These are phyloP conservation scores for Neurospora pannonica DNA, from an alignment of 495 filamentous ascomycete species.

Conservation along the genomic window DNA sequence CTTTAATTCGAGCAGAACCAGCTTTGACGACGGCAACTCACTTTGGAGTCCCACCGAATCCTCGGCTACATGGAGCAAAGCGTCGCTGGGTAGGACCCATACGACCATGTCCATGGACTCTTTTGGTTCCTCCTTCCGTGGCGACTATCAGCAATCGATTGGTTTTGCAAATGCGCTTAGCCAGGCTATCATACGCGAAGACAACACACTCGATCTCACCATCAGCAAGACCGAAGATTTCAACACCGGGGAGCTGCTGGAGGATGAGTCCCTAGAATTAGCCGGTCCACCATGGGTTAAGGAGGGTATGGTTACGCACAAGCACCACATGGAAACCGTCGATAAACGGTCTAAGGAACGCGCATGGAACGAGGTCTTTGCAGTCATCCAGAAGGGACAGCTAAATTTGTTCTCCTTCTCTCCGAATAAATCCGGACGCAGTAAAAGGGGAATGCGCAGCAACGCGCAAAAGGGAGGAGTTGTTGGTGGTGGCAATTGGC, in stretches of 20 bases:
- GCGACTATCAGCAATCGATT: conserved; percentile 90
- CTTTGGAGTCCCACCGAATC: conserved; percentile 84
- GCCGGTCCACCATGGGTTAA: conserved; percentile 95
- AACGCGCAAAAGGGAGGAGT: conserved; percentile 42
- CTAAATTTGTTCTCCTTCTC: conserved; percentile 93
- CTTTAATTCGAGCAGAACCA: conserved; percentile 85
- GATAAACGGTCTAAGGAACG: conserved; percentile 89
- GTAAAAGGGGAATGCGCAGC: conserved; percentile 47
- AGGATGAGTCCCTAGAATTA: conserved; percentile 85
- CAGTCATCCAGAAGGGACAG: conserved; percentile 95
- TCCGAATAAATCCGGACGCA: conserved; percentile 57
- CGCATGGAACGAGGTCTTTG: conserved; percentile 91
- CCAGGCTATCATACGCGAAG: conserved; percentile 93
- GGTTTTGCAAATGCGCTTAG: conserved; percentile 96
- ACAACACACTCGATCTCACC: conserved; percentile 47
- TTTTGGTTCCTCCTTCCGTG: conserved; percentile 65
- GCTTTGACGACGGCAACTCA: conserved; percentile 82
- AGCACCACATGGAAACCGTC: conserved; percentile 82
- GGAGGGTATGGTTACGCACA: conserved; percentile 90
- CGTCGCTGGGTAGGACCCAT: conserved; percentile 79
- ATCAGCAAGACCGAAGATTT: conserved; percentile 43
- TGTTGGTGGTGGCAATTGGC: conserved; percentile 95
- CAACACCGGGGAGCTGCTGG: conserved; percentile 60
- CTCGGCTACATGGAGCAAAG: conserved; percentile 80
- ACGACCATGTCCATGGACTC: conserved; percentile 89